Evolutionary conservation across 768 basidiomycete genomes (phyloP).

Genomic region (Kwoniella bestiolae): DNA sequence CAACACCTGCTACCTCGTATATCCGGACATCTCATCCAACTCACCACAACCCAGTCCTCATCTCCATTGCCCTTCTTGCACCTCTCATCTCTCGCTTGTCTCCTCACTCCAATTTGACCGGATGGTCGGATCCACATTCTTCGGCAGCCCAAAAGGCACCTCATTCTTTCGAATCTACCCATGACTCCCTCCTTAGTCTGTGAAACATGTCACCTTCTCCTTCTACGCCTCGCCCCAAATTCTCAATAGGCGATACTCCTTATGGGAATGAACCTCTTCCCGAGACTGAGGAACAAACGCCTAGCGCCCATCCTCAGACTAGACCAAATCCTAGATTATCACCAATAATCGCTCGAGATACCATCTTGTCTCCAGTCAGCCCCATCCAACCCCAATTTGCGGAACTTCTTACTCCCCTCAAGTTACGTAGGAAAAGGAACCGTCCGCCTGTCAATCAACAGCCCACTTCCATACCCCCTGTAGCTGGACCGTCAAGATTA

Average conservation of each 20-base stretch:
- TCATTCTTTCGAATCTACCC: slow-evolving; percentile 15
- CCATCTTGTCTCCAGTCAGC: slow-evolving; percentile 10
- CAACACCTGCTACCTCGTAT: neutral
- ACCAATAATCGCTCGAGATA: slow-evolving; percentile 28
- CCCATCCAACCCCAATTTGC: slow-evolving; percentile 46
- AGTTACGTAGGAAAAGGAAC: slow-evolving; percentile 37
- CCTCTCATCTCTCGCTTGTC: neutral
- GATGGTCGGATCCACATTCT: slow-evolving; percentile 10
- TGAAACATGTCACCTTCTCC: slow-evolving; percentile 13
- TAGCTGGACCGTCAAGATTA: slow-evolving; percentile 37
- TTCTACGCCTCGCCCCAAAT: slow-evolving; percentile 11
- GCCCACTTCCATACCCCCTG: slow-evolving; percentile 24
- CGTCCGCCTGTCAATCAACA: slow-evolving; percentile 9
- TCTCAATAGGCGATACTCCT: neutral
- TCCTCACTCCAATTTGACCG: neutral
- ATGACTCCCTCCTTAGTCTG: slow-evolving; percentile 19
- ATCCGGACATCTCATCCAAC: neutral
- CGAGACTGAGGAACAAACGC: too few relatives aligned
- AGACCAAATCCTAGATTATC: slow-evolving; percentile 19
- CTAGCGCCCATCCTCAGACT: too few relatives aligned
- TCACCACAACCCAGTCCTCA: neutral
- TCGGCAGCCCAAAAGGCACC: slow-evolving; percentile 9
- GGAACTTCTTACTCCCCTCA: slow-evolving; percentile 49
- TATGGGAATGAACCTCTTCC: too few relatives aligned
- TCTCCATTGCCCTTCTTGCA: neutral